phyloP scores from a whole-genome alignment of 345 rosid species.

The Acer saccharum region DNA sequence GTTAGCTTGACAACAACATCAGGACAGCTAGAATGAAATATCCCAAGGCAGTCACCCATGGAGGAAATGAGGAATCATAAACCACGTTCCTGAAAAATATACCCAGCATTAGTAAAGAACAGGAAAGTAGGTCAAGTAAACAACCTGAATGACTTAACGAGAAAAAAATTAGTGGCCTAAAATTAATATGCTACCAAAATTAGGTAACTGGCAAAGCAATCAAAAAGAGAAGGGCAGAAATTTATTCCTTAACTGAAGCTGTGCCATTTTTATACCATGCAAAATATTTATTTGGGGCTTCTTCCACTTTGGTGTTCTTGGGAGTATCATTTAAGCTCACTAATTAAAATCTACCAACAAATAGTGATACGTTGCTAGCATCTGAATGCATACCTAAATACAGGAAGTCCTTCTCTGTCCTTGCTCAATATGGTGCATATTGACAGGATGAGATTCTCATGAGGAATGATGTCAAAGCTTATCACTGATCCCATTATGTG shows the following conservation, averaged over 20 bases:
- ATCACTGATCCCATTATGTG: constrained; percentile 66
- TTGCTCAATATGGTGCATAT: constrained; percentile 65
- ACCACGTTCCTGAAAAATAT: constrained; percentile 51
- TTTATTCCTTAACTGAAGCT: background rate
- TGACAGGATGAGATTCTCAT: constrained; percentile 68
- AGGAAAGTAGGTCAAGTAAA: constrained; percentile 3
- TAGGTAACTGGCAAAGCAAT: background rate
- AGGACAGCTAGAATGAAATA: constrained; percentile 63
- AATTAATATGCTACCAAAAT: background rate
- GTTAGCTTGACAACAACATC: constrained; percentile 70
- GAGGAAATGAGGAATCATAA: constrained; percentile 89
- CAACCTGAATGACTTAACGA: constrained; percentile 1
- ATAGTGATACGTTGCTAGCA: background rate
- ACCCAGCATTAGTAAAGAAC: constrained; percentile 8
- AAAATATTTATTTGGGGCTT: background rate
- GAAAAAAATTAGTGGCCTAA: background rate
- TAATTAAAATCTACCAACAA: background rate
- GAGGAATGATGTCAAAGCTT: constrained; percentile 66
- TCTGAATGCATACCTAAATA: constrained; percentile 63
- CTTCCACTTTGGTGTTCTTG: background rate
- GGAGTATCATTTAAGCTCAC: background rate
- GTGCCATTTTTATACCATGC: background rate
- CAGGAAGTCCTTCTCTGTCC: constrained; percentile 67
- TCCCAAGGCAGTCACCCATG: constrained; percentile 70
- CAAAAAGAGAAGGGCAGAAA: background rate